phyloP scores from a whole-genome alignment of 225 moss, liverwort and hornwort species.

The Pleurozium schreberi region DNA sequence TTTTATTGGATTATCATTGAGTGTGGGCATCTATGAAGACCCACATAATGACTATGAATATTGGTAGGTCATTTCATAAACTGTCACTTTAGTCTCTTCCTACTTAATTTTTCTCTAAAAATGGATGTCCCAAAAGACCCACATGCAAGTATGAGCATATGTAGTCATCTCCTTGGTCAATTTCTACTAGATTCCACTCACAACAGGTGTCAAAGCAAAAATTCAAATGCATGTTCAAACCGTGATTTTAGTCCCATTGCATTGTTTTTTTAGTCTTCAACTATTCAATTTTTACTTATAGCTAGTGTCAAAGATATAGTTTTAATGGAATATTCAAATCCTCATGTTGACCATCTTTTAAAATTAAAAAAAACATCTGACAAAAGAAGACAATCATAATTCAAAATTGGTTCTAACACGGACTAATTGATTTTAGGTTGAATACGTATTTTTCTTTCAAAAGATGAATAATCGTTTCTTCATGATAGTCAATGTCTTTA shows the following conservation, averaged over 20 bases:
- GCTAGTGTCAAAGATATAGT: rapidly evolving
- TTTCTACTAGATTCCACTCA: neutral
- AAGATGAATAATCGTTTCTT: neutral
- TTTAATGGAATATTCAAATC: neutral
- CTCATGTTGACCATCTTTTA: neutral
- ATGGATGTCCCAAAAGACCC: rapidly evolving
- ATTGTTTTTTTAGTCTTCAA: rapidly evolving
- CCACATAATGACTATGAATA: neutral
- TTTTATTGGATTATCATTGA: neutral
- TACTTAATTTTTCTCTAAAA: neutral
- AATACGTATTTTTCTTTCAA: neutral
- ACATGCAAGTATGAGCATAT: neutral
- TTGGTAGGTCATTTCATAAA: neutral
- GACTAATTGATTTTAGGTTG: neutral
- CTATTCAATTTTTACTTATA: neutral
- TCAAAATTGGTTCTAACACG: rapidly evolving
- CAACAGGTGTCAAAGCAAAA: rapidly evolving
- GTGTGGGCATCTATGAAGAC: no score
- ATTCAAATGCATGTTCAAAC: neutral
- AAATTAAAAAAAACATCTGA: neutral
- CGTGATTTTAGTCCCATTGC: neutral
- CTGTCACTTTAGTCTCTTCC: no score
- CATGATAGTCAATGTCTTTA: neutral
- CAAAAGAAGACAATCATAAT: neutral
- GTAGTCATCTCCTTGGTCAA: neutral